Evolutionary conservation across 805 yeast species (phyloP).

Genomic region (Grigorovia transvaalensis): DNA sequence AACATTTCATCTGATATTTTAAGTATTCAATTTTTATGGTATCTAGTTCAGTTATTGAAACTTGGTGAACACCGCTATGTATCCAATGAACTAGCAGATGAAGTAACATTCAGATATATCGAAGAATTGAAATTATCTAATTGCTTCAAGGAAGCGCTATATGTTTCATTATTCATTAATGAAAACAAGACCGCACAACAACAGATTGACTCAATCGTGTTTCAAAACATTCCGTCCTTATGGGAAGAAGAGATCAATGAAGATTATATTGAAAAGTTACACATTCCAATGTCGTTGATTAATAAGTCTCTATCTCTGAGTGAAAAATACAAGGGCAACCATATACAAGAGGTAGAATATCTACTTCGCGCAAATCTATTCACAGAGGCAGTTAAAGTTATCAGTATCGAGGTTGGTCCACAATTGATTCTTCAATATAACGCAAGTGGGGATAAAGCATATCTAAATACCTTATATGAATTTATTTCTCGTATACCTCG

Average conservation of each 20-base stretch:
- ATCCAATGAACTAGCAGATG: slow-evolving; percentile 28
- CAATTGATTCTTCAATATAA: slow-evolving; percentile 33
- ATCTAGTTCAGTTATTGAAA: slow-evolving; percentile 36
- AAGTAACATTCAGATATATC: slow-evolving; percentile 36
- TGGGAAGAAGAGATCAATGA: not conserved
- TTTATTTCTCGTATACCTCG: slow-evolving; percentile 38
- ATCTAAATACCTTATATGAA: slow-evolving; percentile 27
- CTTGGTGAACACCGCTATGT: slow-evolving; percentile 20
- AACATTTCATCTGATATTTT: slow-evolving; percentile 3
- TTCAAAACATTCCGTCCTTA: slow-evolving; percentile 18
- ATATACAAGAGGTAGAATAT: slow-evolving; percentile 49
- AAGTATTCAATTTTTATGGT: slow-evolving; percentile 42
- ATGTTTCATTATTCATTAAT: slow-evolving; percentile 47
- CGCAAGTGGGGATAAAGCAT: slow-evolving; percentile 29
- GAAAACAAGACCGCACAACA: slow-evolving; percentile 37
- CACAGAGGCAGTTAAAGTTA: slow-evolving; percentile 52
- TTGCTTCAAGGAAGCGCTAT: slow-evolving; percentile 49
- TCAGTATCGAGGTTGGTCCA: slow-evolving; percentile 62
- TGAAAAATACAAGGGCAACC: slow-evolving; percentile 40
- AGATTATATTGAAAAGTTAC: slow-evolving; percentile 29
- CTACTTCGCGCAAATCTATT: slow-evolving; percentile 51
- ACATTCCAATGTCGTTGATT: slow-evolving; percentile 39
- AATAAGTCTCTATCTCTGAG: slow-evolving; percentile 52
- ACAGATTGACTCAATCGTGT: slow-evolving; percentile 28
- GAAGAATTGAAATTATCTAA: slow-evolving; percentile 40